A percentile compares a stretch with the other conserved stretches of the same genome.
Evolutionary conservation across 2,329 filamentous ascomycete genomes (phyloP).

Genomic region (Calonectria naviculata): DNA sequence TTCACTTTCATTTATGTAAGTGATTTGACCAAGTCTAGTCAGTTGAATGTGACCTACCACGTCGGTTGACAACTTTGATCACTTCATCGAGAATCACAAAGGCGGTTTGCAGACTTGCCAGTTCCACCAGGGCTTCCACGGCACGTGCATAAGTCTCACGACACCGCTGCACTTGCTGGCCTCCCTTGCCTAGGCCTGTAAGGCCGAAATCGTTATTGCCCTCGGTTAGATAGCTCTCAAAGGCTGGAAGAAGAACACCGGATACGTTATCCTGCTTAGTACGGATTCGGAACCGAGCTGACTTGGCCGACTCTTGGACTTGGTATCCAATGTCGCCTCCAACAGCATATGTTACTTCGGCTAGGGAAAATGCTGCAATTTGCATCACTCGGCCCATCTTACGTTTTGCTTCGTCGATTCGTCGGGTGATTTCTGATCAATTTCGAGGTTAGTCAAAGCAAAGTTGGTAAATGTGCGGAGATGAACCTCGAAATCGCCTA

Average conservation of each 20-base stretch:
- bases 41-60: conserved; percentile 74
- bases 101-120: conserved; percentile 95
- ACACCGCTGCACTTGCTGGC: conserved; percentile 95
- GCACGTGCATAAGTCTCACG: conserved; percentile 96
- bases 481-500: conserved; percentile 86
- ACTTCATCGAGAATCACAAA: conserved; percentile 99
- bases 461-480: background rate
- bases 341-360: conserved; percentile 97
- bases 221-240: conserved; percentile 90
- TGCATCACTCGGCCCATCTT: conserved; percentile 99
- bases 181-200: conserved; percentile 95
- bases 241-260: conserved; percentile 92
- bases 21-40: background rate
- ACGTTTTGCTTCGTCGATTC: conserved; percentile 98
- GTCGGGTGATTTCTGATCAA: conserved; percentile 84
- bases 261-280: conserved; percentile 99
- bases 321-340: conserved; percentile 97
- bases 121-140: conserved; percentile 94
- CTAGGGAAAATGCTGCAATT: conserved; percentile 96
- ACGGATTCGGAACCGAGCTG: conserved; percentile 90
- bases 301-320: conserved; percentile 94
- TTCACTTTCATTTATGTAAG: conserved; percentile 72
- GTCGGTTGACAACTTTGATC: conserved; percentile 98
- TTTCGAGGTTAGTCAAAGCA: conserved; percentile 25
- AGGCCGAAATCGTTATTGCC: conserved; percentile 95